Conservation (phyloP, 73 alveolate species). For the Paramecium bursaria region DNA sequence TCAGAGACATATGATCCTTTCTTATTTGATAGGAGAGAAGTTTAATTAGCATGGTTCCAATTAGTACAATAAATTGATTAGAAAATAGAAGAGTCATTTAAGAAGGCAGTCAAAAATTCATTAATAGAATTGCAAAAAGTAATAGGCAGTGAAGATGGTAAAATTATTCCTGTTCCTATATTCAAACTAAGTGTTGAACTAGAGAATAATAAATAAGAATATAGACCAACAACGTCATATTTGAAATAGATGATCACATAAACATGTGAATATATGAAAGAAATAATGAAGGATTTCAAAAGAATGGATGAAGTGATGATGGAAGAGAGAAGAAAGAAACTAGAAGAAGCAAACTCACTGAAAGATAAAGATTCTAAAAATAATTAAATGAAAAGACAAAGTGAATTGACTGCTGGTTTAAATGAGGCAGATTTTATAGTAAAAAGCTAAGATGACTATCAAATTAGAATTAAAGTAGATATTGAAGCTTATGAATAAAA, state of each 20-base stretch:
- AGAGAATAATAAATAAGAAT: conserved; percentile 65
- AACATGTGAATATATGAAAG: conserved; percentile 75
- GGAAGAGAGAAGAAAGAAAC: conserved; percentile 77
- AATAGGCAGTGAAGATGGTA: conserved; percentile 81
- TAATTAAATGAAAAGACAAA: conserved; percentile 34
- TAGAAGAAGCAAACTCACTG: conserved; percentile 68
- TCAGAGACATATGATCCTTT: conserved; percentile 87
- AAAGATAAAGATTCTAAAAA: conserved; percentile 63
- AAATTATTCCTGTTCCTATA: conserved; percentile 71
- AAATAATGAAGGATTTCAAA: conserved; percentile 76
- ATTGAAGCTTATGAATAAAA: conserved; percentile 48
- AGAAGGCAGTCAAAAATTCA: conserved; percentile 91
- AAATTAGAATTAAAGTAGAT: conserved; percentile 45
- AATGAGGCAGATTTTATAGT: conserved; percentile 16
- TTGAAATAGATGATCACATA: conserved; percentile 66
- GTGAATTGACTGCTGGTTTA: conserved; percentile 54
- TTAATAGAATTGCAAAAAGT: conserved; percentile 85
- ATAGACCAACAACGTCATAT: conserved; percentile 67
- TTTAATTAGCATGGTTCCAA: conserved; percentile 77
- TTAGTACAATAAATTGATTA: conserved; percentile 79
- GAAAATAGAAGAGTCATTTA: conserved; percentile 86
- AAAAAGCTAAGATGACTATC: neutral
- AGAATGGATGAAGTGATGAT: conserved; percentile 83
- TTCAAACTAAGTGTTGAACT: conserved; percentile 69
- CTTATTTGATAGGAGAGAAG: conserved; percentile 74